Evolutionary conservation across 139 green algal genomes (phyloP), one percentile per base, ranked within the genome.

Genomic region (Chlorella sp.): DNA sequence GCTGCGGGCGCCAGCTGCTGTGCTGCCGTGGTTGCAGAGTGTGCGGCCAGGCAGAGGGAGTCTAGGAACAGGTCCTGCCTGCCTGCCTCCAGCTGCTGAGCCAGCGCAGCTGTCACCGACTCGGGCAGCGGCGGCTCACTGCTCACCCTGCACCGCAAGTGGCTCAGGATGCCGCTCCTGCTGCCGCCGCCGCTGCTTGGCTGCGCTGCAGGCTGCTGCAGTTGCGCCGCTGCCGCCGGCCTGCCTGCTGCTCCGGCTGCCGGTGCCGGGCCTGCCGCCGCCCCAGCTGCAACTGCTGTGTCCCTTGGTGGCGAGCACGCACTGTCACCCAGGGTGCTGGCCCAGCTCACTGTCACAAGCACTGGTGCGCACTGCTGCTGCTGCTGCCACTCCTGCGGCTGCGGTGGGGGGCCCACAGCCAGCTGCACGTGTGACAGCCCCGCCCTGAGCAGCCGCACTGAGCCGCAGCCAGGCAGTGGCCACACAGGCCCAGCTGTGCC

Each of bases 401-500:
- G 60, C 38, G 58, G 77, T 5, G 77, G 77, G 17, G 77, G 28
- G 28, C 40, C 41, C 58, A 83, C 77, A 13, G 58, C 40, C 28
- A 83, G 56, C 58, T 44, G 26, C 58, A 83, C 4, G 40, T 83
- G 77, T 0, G 58, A 62, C 38, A 83, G 30, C 13, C 77, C 60
- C 2, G 77, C 77, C 1, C 73, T 64, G 26, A 34, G 24, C 13
- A 83, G 77, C 77, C 28, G 77, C 41, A 74, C 58, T 13, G 77
- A 73, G 41, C 77, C 77, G 60, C 77, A 83, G 40, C 77, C 77
- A 24, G 77, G 58, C 60, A 83, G 60, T 40, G 77, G 77, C 77
- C 77, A 83, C 77, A 44, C 58, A n/a, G 60, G 38, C 40, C 24
- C 5, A 0, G 56, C 54, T 26, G 30, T 2, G 54, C 54, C 36